phyloP scores from a whole-genome alignment of 2,329 filamentous ascomycete genomes.

The Colletotrichum lini region DNA sequence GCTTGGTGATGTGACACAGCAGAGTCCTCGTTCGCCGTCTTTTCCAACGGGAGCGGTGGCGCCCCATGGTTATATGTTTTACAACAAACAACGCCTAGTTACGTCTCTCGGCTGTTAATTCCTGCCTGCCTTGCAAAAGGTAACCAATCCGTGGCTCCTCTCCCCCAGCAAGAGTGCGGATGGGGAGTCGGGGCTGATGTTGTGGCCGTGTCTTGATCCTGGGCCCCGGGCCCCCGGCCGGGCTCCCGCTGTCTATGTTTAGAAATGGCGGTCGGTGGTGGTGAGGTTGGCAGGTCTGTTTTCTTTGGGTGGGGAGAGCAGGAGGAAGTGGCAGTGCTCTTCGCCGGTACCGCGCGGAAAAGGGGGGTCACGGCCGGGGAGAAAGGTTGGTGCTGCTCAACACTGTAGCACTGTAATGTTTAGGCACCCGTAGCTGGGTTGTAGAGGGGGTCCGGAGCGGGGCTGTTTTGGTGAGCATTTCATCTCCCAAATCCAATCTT shows the following conservation, averaged over 20 bases:
- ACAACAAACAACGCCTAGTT: neutral
- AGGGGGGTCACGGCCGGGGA: neutral
- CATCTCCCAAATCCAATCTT: conserved; percentile 1
- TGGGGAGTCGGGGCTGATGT: neutral
- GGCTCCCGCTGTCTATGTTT: conserved; percentile 5
- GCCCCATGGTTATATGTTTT: conserved; percentile 11
- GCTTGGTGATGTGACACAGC: neutral
- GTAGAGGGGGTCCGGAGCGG: neutral
- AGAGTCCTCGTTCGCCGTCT: neutral
- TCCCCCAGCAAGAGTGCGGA: too few species aligned
- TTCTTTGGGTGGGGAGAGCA: neutral
- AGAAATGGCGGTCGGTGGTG: conserved; percentile 3
- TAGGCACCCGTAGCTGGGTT: conserved; percentile 18
- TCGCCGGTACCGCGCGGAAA: conserved; percentile 15
- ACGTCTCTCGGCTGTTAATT: neutral
- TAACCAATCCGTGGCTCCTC: too few species aligned
- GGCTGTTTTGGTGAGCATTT: neutral
- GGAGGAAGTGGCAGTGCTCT: conserved; percentile 20
- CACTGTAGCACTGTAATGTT: neutral
- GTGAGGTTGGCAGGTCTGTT: neutral
- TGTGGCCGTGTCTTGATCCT: conserved; percentile 14
- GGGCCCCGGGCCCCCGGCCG: neutral
- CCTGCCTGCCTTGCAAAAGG: too few species aligned
- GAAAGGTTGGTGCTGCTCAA: neutral
- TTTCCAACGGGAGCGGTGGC: neutral